Evolutionary conservation across 257 asterid genomes (phyloP).

Genomic region (Solanum paucissectum): DNA sequence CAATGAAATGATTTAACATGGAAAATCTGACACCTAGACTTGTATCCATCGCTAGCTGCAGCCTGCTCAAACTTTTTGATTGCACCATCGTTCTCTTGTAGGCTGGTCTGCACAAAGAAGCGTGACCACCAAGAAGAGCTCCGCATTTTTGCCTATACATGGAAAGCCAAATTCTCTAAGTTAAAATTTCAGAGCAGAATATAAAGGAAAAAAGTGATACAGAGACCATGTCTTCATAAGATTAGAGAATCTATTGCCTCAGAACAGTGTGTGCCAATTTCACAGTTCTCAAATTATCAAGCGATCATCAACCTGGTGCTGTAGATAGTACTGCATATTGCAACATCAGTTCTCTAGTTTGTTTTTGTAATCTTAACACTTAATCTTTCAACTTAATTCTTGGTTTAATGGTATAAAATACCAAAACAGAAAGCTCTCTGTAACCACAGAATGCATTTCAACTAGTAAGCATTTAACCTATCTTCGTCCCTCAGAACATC

Average conservation of each 20-base stretch:
- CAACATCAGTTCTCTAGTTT: neutral
- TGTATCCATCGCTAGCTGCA: constrained; percentile 36
- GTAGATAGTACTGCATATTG: neutral
- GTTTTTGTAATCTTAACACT: neutral
- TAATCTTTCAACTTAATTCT: neutral
- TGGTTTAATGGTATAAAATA: neutral
- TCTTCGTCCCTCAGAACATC: neutral
- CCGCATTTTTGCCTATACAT: constrained; percentile 63
- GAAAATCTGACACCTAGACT: constrained; percentile 73
- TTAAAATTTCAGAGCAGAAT: neutral
- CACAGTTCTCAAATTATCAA: neutral
- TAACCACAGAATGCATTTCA: neutral
- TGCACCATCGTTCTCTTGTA: constrained; percentile 76
- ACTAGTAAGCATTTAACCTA: neutral
- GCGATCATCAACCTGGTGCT: neutral
- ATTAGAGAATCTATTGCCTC: neutral
- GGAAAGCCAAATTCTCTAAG: neutral
- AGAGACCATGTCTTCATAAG: neutral
- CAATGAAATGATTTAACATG: constrained; percentile 74
- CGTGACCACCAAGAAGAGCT: constrained; percentile 83
- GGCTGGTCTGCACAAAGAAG: constrained; percentile 66
- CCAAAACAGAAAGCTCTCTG: neutral
- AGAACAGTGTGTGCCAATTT: neutral
- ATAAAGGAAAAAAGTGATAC: neutral
- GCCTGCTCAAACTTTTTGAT: constrained; percentile 67